Evolutionary conservation across 371 early-diverging fungal genomes (phyloP).

Genomic region (Dichotomocladium elegans): DNA sequence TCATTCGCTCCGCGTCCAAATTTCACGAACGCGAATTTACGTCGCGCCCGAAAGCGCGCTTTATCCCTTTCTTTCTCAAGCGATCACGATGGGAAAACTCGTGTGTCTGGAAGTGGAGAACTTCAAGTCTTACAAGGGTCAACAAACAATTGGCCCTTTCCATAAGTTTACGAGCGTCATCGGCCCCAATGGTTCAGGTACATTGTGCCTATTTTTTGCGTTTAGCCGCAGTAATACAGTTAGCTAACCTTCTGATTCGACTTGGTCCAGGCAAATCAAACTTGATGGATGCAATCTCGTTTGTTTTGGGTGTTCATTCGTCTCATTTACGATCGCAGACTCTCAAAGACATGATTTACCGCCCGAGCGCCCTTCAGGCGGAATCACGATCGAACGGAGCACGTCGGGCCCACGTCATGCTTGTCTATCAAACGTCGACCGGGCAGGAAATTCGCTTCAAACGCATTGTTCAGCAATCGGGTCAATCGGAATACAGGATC

Average conservation of each 20-base stretch:
- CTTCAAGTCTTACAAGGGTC: slow-evolving; percentile 98
- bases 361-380: slow-evolving; percentile 49
- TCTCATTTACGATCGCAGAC: slow-evolving; percentile 84
- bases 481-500: slow-evolving; percentile 87
- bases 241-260: background rate
- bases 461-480: slow-evolving; percentile 66
- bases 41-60: too few relatives aligned
- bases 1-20: too few relatives aligned
- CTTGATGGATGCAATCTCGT: slow-evolving; percentile 98
- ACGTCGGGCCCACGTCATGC: slow-evolving; percentile 71
- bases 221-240: background rate
- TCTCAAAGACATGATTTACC: slow-evolving; percentile 89
- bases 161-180: slow-evolving; percentile 96
- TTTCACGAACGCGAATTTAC: too few relatives aligned
- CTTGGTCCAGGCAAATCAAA: slow-evolving; percentile 86
- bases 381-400: slow-evolving; percentile 8
- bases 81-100: slow-evolving; percentile 86
- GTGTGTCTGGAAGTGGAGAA: slow-evolving; percentile 93
- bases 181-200: slow-evolving; percentile 99
- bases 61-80: too few relatives aligned
- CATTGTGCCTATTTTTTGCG: background rate
- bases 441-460: slow-evolving; percentile 57
- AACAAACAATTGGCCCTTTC: slow-evolving; percentile 94
- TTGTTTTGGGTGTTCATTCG: slow-evolving; percentile 94
- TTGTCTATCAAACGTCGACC: slow-evolving; percentile 68